phyloP scores from a whole-genome alignment of 129 eudicot genomes.

The sunflower (Helianthus annuus) region HanXRQr2.0-SUNRISE NC_035443.2:3801673-3802172 shows the following conservation, averaged over 20 bases:
- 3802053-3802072: background rate
- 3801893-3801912: slow-evolving; percentile 5
- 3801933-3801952: slow-evolving; percentile 30
- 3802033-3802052: too few relatives aligned
- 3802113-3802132: background rate
- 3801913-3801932: slow-evolving; percentile 34
- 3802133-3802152: background rate
- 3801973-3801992: slow-evolving; percentile 8
- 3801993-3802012: slow-evolving; percentile 33
- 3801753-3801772: slow-evolving; percentile 5
- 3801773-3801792: background rate
- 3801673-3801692: slow-evolving; percentile 28
- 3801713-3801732: slow-evolving; percentile 17
- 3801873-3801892: background rate
- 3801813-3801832: background rate
- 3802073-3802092: background rate
- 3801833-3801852: background rate
- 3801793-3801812: background rate
- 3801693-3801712: slow-evolving; percentile 46
- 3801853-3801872: background rate
- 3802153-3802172: too few relatives aligned
- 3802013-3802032: background rate
- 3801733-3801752: slow-evolving; percentile 19
- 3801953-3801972: slow-evolving; percentile 24
- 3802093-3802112: background rate